Base-by-base conservation (phyloP, 140 eudicot species). In the Anethum foeniculum region DNA sequence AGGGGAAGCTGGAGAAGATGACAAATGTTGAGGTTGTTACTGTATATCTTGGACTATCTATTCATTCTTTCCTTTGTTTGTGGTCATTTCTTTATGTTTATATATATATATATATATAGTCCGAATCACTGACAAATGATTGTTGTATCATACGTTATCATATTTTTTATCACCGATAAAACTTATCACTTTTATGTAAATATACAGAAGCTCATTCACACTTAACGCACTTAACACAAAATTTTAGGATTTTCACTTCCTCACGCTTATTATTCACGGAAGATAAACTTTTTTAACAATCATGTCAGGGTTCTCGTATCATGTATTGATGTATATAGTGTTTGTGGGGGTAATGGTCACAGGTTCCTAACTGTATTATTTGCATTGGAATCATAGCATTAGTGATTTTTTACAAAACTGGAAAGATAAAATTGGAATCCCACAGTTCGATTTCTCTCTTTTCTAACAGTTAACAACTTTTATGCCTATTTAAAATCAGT, bases 1-100 rank as follows among this genome's bases (percentile, higher is more conserved):
- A 68, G 65, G 76, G 75, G 62, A 74, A 54, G 34, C 65, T 47
- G 58, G 51, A 73, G 77, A 27, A 75, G 41, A 75, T 46, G 79
- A 46, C 79, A 75, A 75, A 75, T 75, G 43, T 46, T 75, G 62
- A 28, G 79, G 62, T 28, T 28, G 79, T 47, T 75, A 4, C 34
- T 19, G 2, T 21, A 18, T 39, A 16, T 71, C 28, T 39, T 34
- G 18, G 6, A 68, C 44, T 32, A 68, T 32, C 44, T 32, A 68
- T 68, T 68, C 74, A 68, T 68, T 68, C n/a, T 32, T 32, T 68
- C n/a, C n/a, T 32, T 68, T 68, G n/a, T 25, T 62, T 62, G 18
- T 3, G 69, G 32, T 60, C 32, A 60, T 67, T 65, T 64, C 6
- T 27, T 64, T 64, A 64, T 64, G 34, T 18, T 56, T 44, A 9